Base-by-base conservation (phyloP, 768 basidiomycete genomes). In the Mycena galericulata region DNA sequence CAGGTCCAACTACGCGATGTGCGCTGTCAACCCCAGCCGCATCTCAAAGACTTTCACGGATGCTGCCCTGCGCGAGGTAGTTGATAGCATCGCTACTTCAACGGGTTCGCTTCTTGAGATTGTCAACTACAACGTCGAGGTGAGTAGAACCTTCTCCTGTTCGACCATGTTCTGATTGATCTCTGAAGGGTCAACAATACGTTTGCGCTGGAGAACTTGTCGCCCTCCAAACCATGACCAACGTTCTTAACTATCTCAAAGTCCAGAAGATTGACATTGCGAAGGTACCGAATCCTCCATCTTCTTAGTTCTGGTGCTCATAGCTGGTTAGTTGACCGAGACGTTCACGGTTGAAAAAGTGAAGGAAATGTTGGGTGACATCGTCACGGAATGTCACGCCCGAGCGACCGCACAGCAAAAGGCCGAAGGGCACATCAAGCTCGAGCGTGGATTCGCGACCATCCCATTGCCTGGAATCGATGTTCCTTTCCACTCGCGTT, bases 401-500 rank as follows among this genome's bases (percentile, higher is more conserved):
- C 87, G 89, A 62, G 93, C 96, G 4, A 82, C 89, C 57, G 92
- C 92, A 63, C 90, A 92, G 74, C 92, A 97, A 78, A 87, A 89
- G 74, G 84, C 86, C 24, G 92, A 96, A 66, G 97, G 97, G 10
- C 89, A 93, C 73, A 95, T 99, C 82, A 92, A 92, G 74, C 90
- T 99, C 57, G 97, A 99, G 74, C 94, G 98, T 74, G 98, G 98
- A 10, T 98, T 96, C 73, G 97, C 97, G 0, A 96, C 96, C 22
- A 97, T 97, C 65, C 96, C 95, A 45, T 87, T 97, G 41, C 95
- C 97, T 41, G 97, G 97, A 68, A 98, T 99, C 74, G 98, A 99
- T 74, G 98, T 99, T 1, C 98, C 98, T 5, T 99, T 99, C 94
- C 98, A 99, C 80, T 99, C 98, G 4, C 93, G 97, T 67, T 99